phyloP scores from a whole-genome alignment of 2,329 filamentous ascomycete genomes.

The Pseudovirgaria hyperparasitica region DNA sequence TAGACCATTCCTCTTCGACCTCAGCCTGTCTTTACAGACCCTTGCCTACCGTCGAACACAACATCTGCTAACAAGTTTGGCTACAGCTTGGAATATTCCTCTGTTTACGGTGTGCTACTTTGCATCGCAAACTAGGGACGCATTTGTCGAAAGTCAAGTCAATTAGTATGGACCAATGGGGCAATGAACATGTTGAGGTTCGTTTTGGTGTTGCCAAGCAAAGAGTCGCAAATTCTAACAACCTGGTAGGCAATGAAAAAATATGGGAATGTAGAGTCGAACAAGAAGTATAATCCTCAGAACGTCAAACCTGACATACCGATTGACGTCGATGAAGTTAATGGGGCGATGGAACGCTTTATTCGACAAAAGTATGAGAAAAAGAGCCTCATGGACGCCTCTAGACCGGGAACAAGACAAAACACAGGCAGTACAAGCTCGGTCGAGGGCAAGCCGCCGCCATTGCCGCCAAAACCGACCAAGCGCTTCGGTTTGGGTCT shows the following conservation, averaged over 20 bases:
- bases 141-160: conserved; percentile 99
- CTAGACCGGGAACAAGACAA: conserved; percentile 32
- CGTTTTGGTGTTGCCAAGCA: conserved; percentile 19
- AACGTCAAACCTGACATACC: conserved; percentile 74
- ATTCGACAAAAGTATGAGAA: conserved; percentile 90
- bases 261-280: conserved; percentile 74
- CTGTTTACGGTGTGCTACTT: conserved; percentile 90
- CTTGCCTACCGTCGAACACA: conserved; percentile 3
- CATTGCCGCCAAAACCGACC: conserved; percentile 46
- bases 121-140: conserved; percentile 93
- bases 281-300: conserved; percentile 79
- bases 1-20: background rate
- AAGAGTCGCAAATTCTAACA: conserved; percentile 4
- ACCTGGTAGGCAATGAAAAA: conserved; percentile 73
- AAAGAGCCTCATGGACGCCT: conserved; percentile 33
- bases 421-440: conserved; percentile 45
- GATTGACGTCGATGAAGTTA: conserved; percentile 81
- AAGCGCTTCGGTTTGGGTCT: conserved; percentile 51
- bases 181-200: conserved; percentile 91
- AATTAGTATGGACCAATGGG: conserved; percentile 96
- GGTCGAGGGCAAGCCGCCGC: conserved; percentile 41
- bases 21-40: conserved; percentile 5
- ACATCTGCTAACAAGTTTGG: conserved; percentile 8
- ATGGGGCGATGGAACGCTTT: conserved; percentile 89
- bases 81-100: conserved; percentile 80